Base-by-base conservation (phyloP, 331 rosid genomes). In the Malus hybrid region DNA sequence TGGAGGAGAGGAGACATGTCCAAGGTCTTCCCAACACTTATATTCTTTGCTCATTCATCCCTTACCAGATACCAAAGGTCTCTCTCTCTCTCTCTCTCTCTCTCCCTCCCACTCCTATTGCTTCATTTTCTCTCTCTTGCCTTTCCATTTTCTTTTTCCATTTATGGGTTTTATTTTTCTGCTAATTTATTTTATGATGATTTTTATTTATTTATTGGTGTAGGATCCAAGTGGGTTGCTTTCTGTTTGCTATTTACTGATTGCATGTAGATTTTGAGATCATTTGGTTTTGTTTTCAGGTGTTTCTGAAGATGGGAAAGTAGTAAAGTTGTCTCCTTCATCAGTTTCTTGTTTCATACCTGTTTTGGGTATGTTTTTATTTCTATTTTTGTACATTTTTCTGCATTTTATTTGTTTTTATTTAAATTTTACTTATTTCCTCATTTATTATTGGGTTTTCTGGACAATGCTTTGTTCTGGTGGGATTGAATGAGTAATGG, bases 1-100 rank as follows among this genome's bases (percentile, higher is more conserved):
- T 82, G 82, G 83, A 77, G 67, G 74, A 39, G 55, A 82, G 88
- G 93, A 77, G 81, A 92, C 97, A 88, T 92, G 97, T 84, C 85
- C 72, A 71, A 73, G 68, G 64, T 78, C 75, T 71, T 79, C 89
- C 97, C 94, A 81, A 87, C 96, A 90, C 26, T 77, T 72, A 66
- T 34, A 48, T 76, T 71, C 63, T 82, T 82, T 86, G 81, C 88
- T 85, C 74, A 85, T 75, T 77, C 82, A 63, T 81, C 62, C 73
- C 85, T 80, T 80, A 65, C 77, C 82, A 79, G 86, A 86, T 86
- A 87, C 89, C 88, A 73, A 81, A 84, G 96, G 89, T 86, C 73
- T 84, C 62, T 69, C 50, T 72, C 73, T 12, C 30, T 44, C 52
- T 73, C 33, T 77, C 50, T 72, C 70, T 24, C 24, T 30, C 66